Percentiles rank a stretch among this genome's conserved stretches.
These are phyloP conservation scores for Phytophthora ohioensis DNA, from an alignment of 352 stramenopile genomes.

Conservation along the genomic window DNA sequence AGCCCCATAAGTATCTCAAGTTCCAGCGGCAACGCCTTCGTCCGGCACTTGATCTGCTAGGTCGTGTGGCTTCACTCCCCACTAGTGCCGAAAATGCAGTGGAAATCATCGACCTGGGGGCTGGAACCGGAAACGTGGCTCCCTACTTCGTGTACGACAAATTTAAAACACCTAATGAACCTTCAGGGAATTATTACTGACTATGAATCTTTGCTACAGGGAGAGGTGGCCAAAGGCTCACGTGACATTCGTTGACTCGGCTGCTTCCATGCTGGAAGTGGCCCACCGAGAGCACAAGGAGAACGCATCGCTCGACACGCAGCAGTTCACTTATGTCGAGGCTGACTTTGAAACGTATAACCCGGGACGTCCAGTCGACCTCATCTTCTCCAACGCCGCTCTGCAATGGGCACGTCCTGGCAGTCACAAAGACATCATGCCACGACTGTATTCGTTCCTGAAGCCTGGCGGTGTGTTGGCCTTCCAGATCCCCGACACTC, in stretches of 20 bases:
- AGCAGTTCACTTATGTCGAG: conserved; percentile 48
- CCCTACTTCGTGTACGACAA: conserved; percentile 57
- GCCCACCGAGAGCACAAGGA: conserved; percentile 48
- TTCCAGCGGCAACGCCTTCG: conserved; percentile 70
- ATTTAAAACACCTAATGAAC: neutral
- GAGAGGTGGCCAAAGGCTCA: conserved; percentile 58
- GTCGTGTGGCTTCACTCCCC: conserved; percentile 41
- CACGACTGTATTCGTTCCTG: conserved; percentile 57
- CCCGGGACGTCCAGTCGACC: conserved; percentile 48
- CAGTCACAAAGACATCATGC: conserved; percentile 54
- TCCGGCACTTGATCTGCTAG: conserved; percentile 69
- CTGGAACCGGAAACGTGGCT: conserved; percentile 75
- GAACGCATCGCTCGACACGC: conserved; percentile 25
- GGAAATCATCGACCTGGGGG: conserved; percentile 67
- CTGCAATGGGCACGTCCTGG: conserved; percentile 68
- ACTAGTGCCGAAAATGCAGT: conserved; percentile 20
- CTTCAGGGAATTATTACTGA: neutral
- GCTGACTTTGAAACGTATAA: conserved; percentile 62
- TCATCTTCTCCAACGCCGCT: conserved; percentile 77
- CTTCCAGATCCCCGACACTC: conserved; percentile 79
- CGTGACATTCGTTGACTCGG: conserved; percentile 74
- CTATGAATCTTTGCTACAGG: conserved; percentile 15
- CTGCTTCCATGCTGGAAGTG: conserved; percentile 60
- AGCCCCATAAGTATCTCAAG: conserved; percentile 65
- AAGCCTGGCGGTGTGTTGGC: conserved; percentile 73